Evolutionary conservation across 2,329 filamentous ascomycete species (phyloP).

Genomic region (Parafenestella ontariensis): DNA sequence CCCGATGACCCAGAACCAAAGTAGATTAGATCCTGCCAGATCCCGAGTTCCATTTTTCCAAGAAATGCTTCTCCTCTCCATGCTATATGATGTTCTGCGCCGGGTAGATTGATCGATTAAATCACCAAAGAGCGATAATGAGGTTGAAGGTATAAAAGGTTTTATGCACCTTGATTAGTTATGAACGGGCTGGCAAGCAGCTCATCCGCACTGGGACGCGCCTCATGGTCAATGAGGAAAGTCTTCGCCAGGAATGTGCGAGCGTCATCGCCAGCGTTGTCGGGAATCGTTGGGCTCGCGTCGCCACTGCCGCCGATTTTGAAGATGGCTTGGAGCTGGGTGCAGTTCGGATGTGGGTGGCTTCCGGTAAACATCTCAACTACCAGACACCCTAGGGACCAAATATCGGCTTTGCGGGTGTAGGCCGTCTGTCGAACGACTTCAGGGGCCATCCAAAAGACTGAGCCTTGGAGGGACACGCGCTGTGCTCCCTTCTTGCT

Average conservation of each 20-base stretch:
- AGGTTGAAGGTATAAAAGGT: not conserved
- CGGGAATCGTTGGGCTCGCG: slow-evolving; percentile 86
- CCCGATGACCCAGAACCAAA: not conserved
- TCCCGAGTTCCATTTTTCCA: not conserved
- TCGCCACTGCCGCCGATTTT: slow-evolving; percentile 87
- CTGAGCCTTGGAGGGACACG: slow-evolving; percentile 89
- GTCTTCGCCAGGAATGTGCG: slow-evolving; percentile 84
- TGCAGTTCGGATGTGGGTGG: slow-evolving; percentile 96
- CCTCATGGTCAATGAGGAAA: slow-evolving; percentile 94
- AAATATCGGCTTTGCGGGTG: slow-evolving; percentile 98
- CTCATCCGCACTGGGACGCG: slow-evolving; percentile 90
- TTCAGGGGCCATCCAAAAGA: slow-evolving; percentile 99
- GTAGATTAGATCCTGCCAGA: slow-evolving; percentile 3
- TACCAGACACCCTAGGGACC: slow-evolving; percentile 94
- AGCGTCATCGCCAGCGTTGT: slow-evolving; percentile 83
- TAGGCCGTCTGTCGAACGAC: slow-evolving; percentile 98
- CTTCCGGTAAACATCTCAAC: slow-evolving; percentile 99
- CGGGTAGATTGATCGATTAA: slow-evolving; percentile 1
- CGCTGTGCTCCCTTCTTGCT: slow-evolving; percentile 51
- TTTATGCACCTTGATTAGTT: slow-evolving; percentile 63
- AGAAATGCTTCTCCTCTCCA: slow-evolving; percentile 12
- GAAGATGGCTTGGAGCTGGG: slow-evolving; percentile 97
- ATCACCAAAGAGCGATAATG: not conserved
- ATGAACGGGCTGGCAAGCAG: slow-evolving; percentile 84
- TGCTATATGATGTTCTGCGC: slow-evolving; percentile 11